Evolutionary conservation across 2,329 filamentous ascomycete species (phyloP).

Genomic region (Dactylonectria estremocensis): DNA sequence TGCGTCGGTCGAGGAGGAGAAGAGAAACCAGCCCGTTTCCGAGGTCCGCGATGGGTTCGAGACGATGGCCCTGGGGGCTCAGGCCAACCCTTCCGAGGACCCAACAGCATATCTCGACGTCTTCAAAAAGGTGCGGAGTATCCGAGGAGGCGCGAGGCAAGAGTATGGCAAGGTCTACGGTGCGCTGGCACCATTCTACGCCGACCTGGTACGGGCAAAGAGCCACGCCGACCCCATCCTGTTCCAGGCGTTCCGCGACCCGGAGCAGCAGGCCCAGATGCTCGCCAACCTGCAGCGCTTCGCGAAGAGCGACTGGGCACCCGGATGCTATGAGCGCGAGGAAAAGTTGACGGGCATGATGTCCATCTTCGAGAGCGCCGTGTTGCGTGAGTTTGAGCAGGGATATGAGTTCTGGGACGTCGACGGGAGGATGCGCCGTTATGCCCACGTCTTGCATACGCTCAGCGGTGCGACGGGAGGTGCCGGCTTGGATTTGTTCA

Average conservation of each 20-base stretch:
- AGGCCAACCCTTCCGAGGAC: conserved; percentile 67
- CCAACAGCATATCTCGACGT: conserved; percentile 77
- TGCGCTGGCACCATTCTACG: conserved; percentile 90
- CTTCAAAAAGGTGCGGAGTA: conserved; percentile 80
- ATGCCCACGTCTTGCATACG: conserved; percentile 86
- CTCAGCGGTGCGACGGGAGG: conserved; percentile 86
- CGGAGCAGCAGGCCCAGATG: conserved; percentile 92
- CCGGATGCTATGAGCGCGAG: conserved; percentile 80
- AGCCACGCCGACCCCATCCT: conserved; percentile 85
- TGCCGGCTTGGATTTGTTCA: conserved; percentile 79
- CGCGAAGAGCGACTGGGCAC: conserved; percentile 83
- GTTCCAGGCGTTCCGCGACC: conserved; percentile 89
- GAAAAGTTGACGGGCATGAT: conserved; percentile 82
- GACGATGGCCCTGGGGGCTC: conserved; percentile 73
- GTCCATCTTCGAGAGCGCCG: conserved; percentile 90
- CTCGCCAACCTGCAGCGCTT: conserved; percentile 86
- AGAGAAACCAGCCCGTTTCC: conserved; percentile 58
- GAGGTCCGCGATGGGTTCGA: conserved; percentile 80
- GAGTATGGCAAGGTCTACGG: conserved; percentile 94
- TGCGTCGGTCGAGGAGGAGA: conserved; percentile 77
- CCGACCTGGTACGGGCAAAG: conserved; percentile 80
- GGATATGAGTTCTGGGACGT: conserved; percentile 92
- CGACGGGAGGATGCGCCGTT: conserved; percentile 89
- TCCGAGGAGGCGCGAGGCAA: conserved; percentile 86
- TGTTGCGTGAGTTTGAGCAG: conserved; percentile 92